Evolutionary conservation across 2,329 filamentous ascomycete species (phyloP).

Genomic region (Pseudogymnoascus sp.): DNA sequence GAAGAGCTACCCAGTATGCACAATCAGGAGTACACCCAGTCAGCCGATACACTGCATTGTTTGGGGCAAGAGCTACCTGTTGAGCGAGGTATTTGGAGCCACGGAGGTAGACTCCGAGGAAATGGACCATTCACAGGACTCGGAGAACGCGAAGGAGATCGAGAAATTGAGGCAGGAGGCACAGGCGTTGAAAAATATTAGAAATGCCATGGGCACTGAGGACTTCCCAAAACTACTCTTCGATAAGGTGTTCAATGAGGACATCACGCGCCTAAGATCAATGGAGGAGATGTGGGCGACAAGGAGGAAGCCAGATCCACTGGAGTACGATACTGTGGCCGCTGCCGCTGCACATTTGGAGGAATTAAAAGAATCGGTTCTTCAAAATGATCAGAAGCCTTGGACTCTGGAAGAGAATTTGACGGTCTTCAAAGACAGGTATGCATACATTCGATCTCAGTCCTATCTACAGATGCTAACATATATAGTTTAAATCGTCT

Average conservation of each 20-base stretch:
- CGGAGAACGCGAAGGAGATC: constrained; percentile 80
- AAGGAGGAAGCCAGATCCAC: constrained; percentile 61
- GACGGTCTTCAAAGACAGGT: constrained; percentile 73
- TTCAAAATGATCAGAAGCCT: constrained; percentile 60
- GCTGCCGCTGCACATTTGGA: constrained; percentile 23
- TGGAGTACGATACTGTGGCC: constrained; percentile 59
- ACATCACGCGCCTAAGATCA: constrained; percentile 71
- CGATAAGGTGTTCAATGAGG: constrained; percentile 82
- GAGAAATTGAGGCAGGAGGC: constrained; percentile 79
- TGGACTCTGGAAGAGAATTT: constrained; percentile 85
- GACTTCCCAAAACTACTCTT: constrained; percentile 77
- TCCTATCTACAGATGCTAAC: constrained; percentile 14
- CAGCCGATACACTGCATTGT: constrained; percentile 98
- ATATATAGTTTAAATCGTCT: constrained; percentile 57
- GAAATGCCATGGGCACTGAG: constrained; percentile 68
- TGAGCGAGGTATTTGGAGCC: constrained; percentile 85
- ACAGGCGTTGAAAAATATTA: constrained; percentile 73
- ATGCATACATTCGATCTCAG: constrained; percentile 5
- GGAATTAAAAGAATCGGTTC: constrained; percentile 41
- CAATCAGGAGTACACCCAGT: constrained; percentile 89
- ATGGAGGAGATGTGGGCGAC: constrained; percentile 98
- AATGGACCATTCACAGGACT: constrained; percentile 71
- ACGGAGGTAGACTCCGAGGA: constrained; percentile 78
- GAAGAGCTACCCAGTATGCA: constrained; percentile 92
- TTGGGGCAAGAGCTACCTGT: constrained; percentile 93